Base-by-base conservation (phyloP, 2,329 filamentous ascomycete species). In the Ambrosiella xylebori region DNA sequence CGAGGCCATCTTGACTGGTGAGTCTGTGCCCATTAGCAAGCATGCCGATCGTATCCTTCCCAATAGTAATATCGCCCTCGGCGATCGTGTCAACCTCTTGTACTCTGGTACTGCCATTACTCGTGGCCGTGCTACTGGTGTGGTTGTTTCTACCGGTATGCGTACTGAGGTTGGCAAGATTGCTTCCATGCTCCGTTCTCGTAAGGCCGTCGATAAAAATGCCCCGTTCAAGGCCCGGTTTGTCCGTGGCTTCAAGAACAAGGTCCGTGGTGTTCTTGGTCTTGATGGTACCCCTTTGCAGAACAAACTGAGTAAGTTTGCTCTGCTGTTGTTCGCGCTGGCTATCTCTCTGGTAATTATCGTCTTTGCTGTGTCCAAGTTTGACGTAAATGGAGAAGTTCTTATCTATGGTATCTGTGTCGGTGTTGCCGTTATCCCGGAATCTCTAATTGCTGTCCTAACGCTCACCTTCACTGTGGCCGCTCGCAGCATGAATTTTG, bases 281-380 rank as follows among this genome's bases (percentile, higher is more conserved):
- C 69, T 84, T 1, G 77, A 86, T 57, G 88, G 88, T 54, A 95
- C 89, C 1, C 89, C 89, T 0, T 74, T 95, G 51, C 88, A 94
- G 71, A 83, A 85, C 63, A 91, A 87, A 66, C 76, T 95, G 56
- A 88, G 85, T 71, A 88, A 90, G 69, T 84, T 95, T 65, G 88
- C 89, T 36, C 81, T 93, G 49, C 67, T 88, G 2, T 78, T 95
- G 1, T 94, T 95, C 65, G 81, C 76, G 52, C 78, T 88, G 55
- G 89, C 80, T 49, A 72, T 82, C 57, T 64, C 82, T 2, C 72
- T 83, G 39, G 79, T 76, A 54, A 66, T 83, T 60, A 76, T 83
- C 56, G 81, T 84, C 63, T 84, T 84, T 66, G 76, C 74, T 5
- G 79, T 74, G 61, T 79, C 75, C 66, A 70, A 70, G 59, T 83